Evolutionary conservation across 208 protist genomes (phyloP), one percentile per base, ranked within the genome.

Genomic region (Wallacemonas sp.): DNA sequence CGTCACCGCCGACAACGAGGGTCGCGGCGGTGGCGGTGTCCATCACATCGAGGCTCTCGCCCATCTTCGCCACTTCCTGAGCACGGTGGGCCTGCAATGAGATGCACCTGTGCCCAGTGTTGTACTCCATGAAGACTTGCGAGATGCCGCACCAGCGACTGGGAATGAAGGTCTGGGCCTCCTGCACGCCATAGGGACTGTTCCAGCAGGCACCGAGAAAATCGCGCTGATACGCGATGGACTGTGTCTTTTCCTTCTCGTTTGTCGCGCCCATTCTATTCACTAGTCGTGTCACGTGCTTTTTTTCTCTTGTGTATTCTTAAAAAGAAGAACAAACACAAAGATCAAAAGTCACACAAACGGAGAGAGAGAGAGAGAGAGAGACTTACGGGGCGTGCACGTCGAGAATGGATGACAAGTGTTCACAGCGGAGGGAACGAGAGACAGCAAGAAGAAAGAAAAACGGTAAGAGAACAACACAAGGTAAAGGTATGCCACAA

Each of bases 121-220:
- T 54, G 31, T 79, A 65, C 10, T 59, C 72, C 77, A 88, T 88
- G 32, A 77, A 69, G 22, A 61, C n/a, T 32, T 67, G 61, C 20
- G 77, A 84, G 8, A 88, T 49, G 10, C 74, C 82, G 70, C 84
- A 81, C 79, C 82, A 88, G 0, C 74, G 72, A 57, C 82, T 88
- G 3, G 70, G 57, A 1, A 81, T 38, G 64, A 76, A 84, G 54
- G 78, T 57, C 12, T 66, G 70, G 4, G 78, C 70, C 36, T 81
- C 70, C 44, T 77, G 67, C 14, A 68, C 74, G 29, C 68, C 72
- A n/a, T 79, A 57, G 18, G 76, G 46, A 54, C 65, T 80, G 76
- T 80, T 77, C 77, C 81, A 87, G 55, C 81, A 84, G 1, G 78
- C 59, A 7, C 77, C 82, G 31, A 86, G 77, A 57, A 84, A 82